Evolutionary conservation across 805 yeast genomes (phyloP).

Genomic region (Alloascoidea hylecoeti): DNA sequence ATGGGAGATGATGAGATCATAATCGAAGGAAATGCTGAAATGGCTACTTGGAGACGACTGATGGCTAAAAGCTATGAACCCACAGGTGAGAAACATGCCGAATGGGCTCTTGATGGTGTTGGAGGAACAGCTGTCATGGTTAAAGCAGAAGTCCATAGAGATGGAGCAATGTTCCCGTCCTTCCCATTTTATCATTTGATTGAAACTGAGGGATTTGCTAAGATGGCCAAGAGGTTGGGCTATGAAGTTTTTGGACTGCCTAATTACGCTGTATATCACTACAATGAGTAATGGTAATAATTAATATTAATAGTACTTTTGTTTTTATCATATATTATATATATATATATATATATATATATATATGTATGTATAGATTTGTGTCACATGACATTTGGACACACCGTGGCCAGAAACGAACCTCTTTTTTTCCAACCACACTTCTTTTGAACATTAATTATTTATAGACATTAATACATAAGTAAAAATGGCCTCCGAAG

Average conservation of each 20-base stretch:
- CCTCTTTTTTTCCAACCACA: not conserved
- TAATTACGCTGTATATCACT: constrained; percentile 81
- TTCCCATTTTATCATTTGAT: constrained; percentile 95
- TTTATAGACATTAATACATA: not conserved
- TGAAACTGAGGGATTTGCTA: constrained; percentile 96
- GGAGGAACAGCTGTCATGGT: constrained; percentile 97
- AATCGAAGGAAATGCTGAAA: constrained; percentile 87
- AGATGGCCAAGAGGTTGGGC: constrained; percentile 89
- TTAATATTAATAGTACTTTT: no score
- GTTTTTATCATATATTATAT: no score
- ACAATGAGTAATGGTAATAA: no score
- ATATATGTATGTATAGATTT: no score
- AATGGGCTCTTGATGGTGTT: constrained; percentile 88
- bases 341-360: no score
- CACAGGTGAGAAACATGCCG: constrained; percentile 39
- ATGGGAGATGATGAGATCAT: constrained; percentile 84
- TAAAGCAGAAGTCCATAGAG: constrained; percentile 95
- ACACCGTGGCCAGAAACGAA: no score
- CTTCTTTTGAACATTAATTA: not conserved
- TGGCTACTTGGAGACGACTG: constrained; percentile 90
- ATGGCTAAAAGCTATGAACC: constrained; percentile 83
- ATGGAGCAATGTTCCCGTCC: constrained; percentile 99
- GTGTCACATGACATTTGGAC: no score
- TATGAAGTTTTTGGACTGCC: constrained; percentile 90
- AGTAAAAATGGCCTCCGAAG: not conserved